phyloP scores from a whole-genome alignment of 129 eudicot genomes.

The Heracleum sosnowskyi region DNA sequence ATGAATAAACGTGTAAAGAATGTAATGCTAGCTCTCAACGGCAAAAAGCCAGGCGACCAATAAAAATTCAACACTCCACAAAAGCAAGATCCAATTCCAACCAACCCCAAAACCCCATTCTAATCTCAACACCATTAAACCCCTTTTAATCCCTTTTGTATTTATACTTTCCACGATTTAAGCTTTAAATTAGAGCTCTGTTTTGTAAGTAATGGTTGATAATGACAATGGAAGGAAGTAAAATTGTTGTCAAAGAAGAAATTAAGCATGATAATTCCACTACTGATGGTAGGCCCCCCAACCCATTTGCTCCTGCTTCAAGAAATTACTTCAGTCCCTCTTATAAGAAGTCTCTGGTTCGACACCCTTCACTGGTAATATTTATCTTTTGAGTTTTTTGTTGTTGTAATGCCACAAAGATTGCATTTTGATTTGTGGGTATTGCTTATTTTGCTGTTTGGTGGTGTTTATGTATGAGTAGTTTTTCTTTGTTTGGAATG shows the following conservation, averaged over 20 bases:
- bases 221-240: constrained; percentile 53
- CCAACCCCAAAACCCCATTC: neutral
- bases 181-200: neutral
- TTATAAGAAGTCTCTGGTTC: constrained; percentile 46
- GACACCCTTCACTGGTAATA: constrained; percentile 69
- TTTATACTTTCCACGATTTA: neutral
- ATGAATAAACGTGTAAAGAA: neutral
- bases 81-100: constrained; percentile 1
- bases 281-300: constrained; percentile 61
- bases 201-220: constrained; percentile 36
- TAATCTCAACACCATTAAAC: neutral
- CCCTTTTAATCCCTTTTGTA: neutral
- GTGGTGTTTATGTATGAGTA: neutral
- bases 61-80: neutral
- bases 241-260: constrained; percentile 22
- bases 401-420: neutral
- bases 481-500: neutral
- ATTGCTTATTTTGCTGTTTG: neutral
- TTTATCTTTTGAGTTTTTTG: neutral
- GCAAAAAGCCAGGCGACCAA: neutral
- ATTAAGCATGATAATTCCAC: constrained; percentile 28
- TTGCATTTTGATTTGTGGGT: constrained; percentile 4
- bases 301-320: constrained; percentile 35
- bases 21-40: neutral
- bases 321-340: constrained; percentile 29